Evolutionary conservation across 768 basidiomycete genomes (phyloP), one percentile per base, ranked within the genome.

Genomic region (Leccinum ochraceum): DNA sequence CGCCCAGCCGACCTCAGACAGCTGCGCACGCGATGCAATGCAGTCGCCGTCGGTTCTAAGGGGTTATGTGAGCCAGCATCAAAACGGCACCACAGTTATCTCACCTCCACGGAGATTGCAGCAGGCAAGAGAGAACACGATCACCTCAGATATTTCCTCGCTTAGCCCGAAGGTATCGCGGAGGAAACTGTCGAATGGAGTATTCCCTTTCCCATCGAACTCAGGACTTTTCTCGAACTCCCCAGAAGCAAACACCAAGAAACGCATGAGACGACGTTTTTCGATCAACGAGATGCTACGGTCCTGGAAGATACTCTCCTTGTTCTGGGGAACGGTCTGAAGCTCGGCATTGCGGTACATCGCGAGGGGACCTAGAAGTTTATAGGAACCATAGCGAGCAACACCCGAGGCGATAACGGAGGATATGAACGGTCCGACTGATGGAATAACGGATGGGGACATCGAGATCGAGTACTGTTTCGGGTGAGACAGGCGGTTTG

Each of bases 281-380:
- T 95, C 92, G 34, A 95, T 71, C 11, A 98, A 79, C 7, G 80
- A 80, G 8, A 98, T 83, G 9, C 80, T 80, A 68, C 86, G 86
- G 75, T 85, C 88, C 77, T 90, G 94, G 83, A 98, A 98, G 3
- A 98, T 83, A 60, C 92, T 90, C 73, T 95, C 95, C 72, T 97
- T 98, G 76, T 86, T 92, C 34, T 88, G 87, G 1, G 96, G 96
- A 0, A 98, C 95, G 54, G 74, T 81, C 66, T 83, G 83, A 56
- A 85, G 69, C 22, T 70, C 64, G 56, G 71, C 71, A 2, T 81
- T 76, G 53, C 84, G 77, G 66, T 86, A 87, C 49, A 93, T 76
- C 42, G 80, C 84, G 17, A 90, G 80, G 24, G 82, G 83, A 62
- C 89, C 92, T 20, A 98, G 77, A 4, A 97, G 80, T 51, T 90